These are phyloP conservation scores for Suillus subaureus DNA, from an alignment of 768 basidiomycete species.

Conservation along the genomic window DNA sequence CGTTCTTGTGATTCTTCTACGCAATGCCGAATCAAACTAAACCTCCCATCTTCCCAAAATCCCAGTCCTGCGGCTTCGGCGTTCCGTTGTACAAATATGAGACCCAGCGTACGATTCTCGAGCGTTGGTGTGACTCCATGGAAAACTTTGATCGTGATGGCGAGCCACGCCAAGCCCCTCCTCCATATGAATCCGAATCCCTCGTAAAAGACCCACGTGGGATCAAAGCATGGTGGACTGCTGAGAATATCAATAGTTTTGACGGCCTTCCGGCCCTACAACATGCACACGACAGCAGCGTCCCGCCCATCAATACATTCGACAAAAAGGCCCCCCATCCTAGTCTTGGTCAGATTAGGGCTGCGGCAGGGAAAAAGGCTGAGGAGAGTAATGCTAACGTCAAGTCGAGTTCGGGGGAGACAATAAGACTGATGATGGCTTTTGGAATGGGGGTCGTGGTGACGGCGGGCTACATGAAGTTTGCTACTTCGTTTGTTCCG, in stretches of 20 bases:
- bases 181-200: slow-evolving; percentile 9
- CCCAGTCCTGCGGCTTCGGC: slow-evolving; percentile 66
- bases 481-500: slow-evolving; percentile 10
- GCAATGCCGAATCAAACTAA: neutral
- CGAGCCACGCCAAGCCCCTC: neutral
- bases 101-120: slow-evolving; percentile 54
- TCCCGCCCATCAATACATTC: slow-evolving; percentile 25
- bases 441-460: slow-evolving; percentile 33
- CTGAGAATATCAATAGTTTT: slow-evolving; percentile 50
- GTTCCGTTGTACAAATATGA: slow-evolving; percentile 64
- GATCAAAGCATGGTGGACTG: slow-evolving; percentile 57
- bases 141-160: slow-evolving; percentile 43
- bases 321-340: slow-evolving; percentile 16
- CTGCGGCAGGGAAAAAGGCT: neutral
- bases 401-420: neutral
- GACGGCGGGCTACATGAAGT: slow-evolving; percentile 16
- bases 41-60: neutral
- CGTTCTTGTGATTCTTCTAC: slow-evolving; percentile 15
- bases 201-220: slow-evolving; percentile 36
- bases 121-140: slow-evolving; percentile 45
- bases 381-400: neutral
- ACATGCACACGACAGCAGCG: slow-evolving; percentile 26
- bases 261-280: slow-evolving; percentile 58
- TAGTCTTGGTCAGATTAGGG: neutral
- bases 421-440: slow-evolving; percentile 22